Percentiles rank a stretch among this genome's conserved stretches.
Evolutionary conservation across 176 grass and related monocot genomes (phyloP).

Genomic region (Zoysia pacifica): DNA sequence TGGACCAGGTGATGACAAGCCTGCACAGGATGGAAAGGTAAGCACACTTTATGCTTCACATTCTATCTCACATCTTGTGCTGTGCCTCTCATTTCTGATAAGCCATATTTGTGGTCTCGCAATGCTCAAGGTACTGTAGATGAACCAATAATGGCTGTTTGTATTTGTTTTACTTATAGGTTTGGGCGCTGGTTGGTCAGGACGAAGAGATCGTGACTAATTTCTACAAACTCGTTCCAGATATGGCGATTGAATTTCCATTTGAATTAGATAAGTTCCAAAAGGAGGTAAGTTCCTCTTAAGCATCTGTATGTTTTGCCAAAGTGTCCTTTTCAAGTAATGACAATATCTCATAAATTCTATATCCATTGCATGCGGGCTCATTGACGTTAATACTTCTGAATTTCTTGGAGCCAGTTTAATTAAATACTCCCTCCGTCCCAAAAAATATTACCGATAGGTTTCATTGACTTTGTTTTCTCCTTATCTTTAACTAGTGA

Average conservation of each 20-base stretch:
- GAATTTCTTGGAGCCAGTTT: conserved; percentile 3
- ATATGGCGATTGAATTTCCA: conserved; percentile 94
- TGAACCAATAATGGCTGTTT: conserved; percentile 18
- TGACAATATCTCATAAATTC: background rate
- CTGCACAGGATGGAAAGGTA: conserved; percentile 52
- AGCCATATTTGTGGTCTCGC: conserved; percentile 15
- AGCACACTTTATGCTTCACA: background rate
- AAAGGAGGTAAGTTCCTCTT: conserved; percentile 69
- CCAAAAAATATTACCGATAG: too few relatives aligned
- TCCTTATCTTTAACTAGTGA: too few relatives aligned
- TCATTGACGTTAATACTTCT: conserved; percentile 20
- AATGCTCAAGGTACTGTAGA: conserved; percentile 36
- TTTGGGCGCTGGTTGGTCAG: conserved; percentile 71
- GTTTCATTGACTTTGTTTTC: too few relatives aligned
- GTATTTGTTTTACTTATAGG: conserved; percentile 50
- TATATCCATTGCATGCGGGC: background rate
- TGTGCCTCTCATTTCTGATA: conserved; percentile 17
- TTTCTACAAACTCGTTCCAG: conserved; percentile 87
- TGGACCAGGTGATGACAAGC: conserved; percentile 42
- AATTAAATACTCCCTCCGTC: background rate
- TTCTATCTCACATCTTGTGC: background rate
- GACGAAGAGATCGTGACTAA: conserved; percentile 58
- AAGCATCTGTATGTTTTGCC: conserved; percentile 22
- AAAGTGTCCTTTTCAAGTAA: conserved; percentile 10
- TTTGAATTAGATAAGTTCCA: conserved; percentile 97